phyloP scores from a whole-genome alignment of 2,329 filamentous ascomycete genomes.

The Botrytis tulipae region DNA sequence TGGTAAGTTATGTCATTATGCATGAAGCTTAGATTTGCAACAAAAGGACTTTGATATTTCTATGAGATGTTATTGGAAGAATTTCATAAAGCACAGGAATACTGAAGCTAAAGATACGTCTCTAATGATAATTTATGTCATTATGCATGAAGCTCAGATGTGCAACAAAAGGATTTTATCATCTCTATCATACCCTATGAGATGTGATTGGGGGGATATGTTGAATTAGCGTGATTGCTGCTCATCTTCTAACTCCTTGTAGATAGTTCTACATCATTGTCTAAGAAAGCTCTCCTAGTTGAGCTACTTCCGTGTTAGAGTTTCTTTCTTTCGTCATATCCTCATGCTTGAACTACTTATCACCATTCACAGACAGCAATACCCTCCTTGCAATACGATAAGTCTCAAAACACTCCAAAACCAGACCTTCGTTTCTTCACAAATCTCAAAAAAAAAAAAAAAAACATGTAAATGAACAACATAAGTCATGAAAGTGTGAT shows the following conservation, averaged over 20 bases:
- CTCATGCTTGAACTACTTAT: not conserved
- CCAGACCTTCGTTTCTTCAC: not conserved
- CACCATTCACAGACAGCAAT: not conserved
- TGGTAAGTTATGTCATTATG: not conserved
- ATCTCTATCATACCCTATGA: not conserved
- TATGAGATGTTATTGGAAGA: not conserved
- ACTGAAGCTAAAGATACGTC: not conserved
- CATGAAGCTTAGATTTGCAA: not conserved
- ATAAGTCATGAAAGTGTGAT: too few species aligned
- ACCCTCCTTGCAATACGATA: not conserved
- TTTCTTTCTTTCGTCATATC: not conserved
- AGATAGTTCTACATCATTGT: not conserved
- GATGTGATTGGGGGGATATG: not conserved
- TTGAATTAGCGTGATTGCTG: not conserved
- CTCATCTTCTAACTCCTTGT: not conserved
- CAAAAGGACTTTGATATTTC: not conserved
- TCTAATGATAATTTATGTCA: not conserved
- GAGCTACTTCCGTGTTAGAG: not conserved
- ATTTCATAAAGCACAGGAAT: not conserved
- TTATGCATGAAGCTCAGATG: not conserved
- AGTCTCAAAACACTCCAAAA: not conserved
- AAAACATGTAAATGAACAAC: accelerated
- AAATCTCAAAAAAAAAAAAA: not conserved
- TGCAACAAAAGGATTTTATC: not conserved
- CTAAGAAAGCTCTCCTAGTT: not conserved